Base-by-base conservation (phyloP, 768 basidiomycete genomes). In the Clitopilus passeckerianus region DNA sequence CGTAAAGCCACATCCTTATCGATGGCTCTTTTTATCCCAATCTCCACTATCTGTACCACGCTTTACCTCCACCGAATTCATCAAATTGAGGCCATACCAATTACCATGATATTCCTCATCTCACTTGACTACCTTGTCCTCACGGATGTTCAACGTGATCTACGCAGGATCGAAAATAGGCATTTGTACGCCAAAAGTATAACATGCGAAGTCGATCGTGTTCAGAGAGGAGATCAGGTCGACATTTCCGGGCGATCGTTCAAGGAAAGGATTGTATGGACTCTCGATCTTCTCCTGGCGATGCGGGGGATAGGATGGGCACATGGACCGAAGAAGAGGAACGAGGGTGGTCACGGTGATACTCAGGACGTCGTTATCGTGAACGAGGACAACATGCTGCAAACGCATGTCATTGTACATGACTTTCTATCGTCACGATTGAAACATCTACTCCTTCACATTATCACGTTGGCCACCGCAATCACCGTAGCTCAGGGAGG, bases 1-100 rank as follows among this genome's bases (percentile, higher is more conserved):
- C 18, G 54, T 55, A 10, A 55, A 37, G 54, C 53, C 53, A 53
- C 35, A 33, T 34, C 33, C 54, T 24, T 55, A 55, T 55, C 54
- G 54, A 33, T 55, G 54, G 54, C 6, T 55, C 10, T 55, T 20
- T 55, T 34, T 15, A 18, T 37, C 54, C 33, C 35, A 5, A 55
- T 34, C 54, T 23, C 35, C n/a, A n/a, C 22, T 24, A 33, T 34
- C 54, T 34, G 18, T 37, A 37, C 8, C 35, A 34, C 14, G 6
- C 53, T 53, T n/a, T 53, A 53, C 23, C 20, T 55, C 33, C 46
- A 50, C 46, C 16, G 46, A 12, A 18, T n/a, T 12, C 46, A 50
- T 20, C 46, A 50, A 50, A 50, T 50, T 23, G 46, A 50, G 12
- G 22, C 46, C 15, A 41, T 41, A 20, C 20, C 46, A 18, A 18